These are phyloP conservation scores for Lipomyces chichibuensis DNA, from an alignment of 805 yeast genomes.

Conservation along the genomic window DNA sequence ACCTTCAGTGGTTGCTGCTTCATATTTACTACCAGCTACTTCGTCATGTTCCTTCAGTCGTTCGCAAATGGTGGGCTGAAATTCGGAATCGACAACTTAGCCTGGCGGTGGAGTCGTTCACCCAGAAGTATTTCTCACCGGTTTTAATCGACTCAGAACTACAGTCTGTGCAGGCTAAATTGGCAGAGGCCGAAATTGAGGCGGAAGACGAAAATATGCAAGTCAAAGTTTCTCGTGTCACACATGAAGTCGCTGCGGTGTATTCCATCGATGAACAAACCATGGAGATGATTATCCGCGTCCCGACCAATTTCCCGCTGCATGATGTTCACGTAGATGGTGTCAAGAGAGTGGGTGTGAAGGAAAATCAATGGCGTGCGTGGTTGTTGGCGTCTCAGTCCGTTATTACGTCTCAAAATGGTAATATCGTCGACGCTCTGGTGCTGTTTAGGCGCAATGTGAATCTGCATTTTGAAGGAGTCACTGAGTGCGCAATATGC, in stretches of 20 bases:
- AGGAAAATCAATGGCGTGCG: slow-evolving; percentile 90
- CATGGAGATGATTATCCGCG: slow-evolving; percentile 72
- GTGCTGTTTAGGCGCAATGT: slow-evolving; percentile 74
- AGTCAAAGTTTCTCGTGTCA: slow-evolving; percentile 61
- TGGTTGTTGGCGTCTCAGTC: slow-evolving; percentile 93
- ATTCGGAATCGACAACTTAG: slow-evolving; percentile 70
- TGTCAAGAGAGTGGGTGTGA: slow-evolving; percentile 79
- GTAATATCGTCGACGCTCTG: slow-evolving; percentile 61
- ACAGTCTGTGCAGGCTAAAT: slow-evolving; percentile 51
- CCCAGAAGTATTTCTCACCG: slow-evolving; percentile 66
- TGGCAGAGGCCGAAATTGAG: slow-evolving; percentile 40
- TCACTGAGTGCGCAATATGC: slow-evolving; percentile 96
- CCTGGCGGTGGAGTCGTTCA: slow-evolving; percentile 61
- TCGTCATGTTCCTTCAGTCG: slow-evolving; percentile 57
- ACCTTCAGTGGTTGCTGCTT: slow-evolving; percentile 49
- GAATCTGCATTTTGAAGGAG: slow-evolving; percentile 83
- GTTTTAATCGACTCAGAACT: slow-evolving; percentile 62
- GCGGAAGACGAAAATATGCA: slow-evolving; percentile 48
- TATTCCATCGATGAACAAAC: slow-evolving; percentile 86
- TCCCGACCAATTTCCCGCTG: slow-evolving; percentile 81
- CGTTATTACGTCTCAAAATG: slow-evolving; percentile 63
- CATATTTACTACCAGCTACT: slow-evolving; percentile 58
- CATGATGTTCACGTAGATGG: slow-evolving; percentile 76
- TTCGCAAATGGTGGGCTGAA: slow-evolving; percentile 70
- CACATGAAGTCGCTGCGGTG: slow-evolving; percentile 69